phyloP scores from a whole-genome alignment of 2,329 filamentous ascomycete species.

The Myotisia sp. region DNA sequence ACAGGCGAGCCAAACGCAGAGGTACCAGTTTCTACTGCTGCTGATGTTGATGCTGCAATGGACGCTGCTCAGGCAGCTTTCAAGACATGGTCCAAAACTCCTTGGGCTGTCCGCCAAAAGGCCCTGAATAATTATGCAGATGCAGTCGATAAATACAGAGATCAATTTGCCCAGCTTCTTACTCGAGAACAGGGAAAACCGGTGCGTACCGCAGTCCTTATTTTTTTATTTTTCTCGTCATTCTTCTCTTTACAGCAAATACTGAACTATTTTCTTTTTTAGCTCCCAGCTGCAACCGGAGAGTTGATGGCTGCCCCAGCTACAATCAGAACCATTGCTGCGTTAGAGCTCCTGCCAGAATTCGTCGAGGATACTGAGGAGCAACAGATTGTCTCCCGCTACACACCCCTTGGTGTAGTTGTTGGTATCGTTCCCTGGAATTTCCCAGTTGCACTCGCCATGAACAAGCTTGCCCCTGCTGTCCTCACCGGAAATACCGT shows the following conservation, averaged over 20 bases:
- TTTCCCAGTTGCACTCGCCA: constrained; percentile 31
- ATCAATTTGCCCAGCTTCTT: constrained; percentile 25
- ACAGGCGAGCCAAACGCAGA: constrained; percentile 36
- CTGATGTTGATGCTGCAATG: constrained; percentile 40
- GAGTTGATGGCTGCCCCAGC: constrained; percentile 18
- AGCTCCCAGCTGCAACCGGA: neutral
- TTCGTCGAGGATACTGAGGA: constrained; percentile 34
- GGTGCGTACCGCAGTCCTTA: constrained; percentile 9
- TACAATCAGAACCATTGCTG: constrained; percentile 13
- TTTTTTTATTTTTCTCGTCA: neutral
- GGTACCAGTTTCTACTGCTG: constrained; percentile 36
- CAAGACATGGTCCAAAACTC: constrained; percentile 31
- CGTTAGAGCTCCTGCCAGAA: constrained; percentile 30
- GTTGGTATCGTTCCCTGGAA: constrained; percentile 50
- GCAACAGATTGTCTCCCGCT: constrained; percentile 20
- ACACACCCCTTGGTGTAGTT: constrained; percentile 28
- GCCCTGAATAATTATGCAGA: constrained; percentile 22
- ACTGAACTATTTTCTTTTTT: neutral
- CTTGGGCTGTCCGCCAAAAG: constrained; percentile 21
- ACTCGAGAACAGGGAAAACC: constrained; percentile 33
- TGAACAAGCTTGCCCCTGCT: constrained; percentile 38
- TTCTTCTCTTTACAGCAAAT: neutral
- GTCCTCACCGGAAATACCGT: constrained; percentile 41
- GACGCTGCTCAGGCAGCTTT: constrained; percentile 35
- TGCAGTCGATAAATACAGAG: constrained; percentile 23